Conservation (phyloP, 139 green algal genomes). For the Asterochloris sp. region DNA sequence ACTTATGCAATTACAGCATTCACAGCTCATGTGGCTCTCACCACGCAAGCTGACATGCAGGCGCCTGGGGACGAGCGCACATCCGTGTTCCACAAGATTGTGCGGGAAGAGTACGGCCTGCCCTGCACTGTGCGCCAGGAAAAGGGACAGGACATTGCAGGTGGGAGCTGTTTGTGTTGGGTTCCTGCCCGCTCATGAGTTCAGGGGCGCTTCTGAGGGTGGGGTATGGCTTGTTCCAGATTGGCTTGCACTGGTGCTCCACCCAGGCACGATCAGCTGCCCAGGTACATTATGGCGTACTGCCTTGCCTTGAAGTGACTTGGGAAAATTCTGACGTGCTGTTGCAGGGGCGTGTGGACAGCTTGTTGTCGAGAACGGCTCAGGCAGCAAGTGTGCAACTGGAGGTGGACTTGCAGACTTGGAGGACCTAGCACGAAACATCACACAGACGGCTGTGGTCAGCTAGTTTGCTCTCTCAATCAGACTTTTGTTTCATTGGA, state of each 20-base stretch:
- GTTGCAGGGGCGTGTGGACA: conserved; percentile 78
- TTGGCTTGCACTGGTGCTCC: not conserved
- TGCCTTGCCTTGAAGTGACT: not conserved
- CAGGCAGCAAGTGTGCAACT: conserved; percentile 19
- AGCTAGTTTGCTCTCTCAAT: too few relatives aligned
- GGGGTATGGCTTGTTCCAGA: not conserved
- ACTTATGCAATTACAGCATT: too few relatives aligned
- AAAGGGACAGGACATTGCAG: conserved; percentile 87
- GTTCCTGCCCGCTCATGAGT: not conserved
- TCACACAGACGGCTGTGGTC: not conserved
- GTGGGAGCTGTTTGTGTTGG: conserved; percentile 2
- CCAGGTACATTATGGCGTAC: not conserved
- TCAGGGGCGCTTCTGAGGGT: not conserved
- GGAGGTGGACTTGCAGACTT: not conserved
- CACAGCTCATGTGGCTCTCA: too few relatives aligned
- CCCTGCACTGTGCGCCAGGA: conserved; percentile 81
- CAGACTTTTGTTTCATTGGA: too few relatives aligned
- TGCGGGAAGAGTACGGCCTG: conserved; percentile 67
- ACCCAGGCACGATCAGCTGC: not conserved
- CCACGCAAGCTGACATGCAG: conserved; percentile 43
- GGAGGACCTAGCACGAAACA: conserved; percentile 7
- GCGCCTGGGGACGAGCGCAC: conserved; percentile 44
- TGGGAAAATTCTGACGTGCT: conserved; percentile 12
- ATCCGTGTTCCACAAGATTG: conserved; percentile 61
- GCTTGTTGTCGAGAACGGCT: conserved; percentile 63